Conservation (phyloP, 1,284 basidiomycete genomes). For the Cutaneotrichosporon arboriforme region DNA sequence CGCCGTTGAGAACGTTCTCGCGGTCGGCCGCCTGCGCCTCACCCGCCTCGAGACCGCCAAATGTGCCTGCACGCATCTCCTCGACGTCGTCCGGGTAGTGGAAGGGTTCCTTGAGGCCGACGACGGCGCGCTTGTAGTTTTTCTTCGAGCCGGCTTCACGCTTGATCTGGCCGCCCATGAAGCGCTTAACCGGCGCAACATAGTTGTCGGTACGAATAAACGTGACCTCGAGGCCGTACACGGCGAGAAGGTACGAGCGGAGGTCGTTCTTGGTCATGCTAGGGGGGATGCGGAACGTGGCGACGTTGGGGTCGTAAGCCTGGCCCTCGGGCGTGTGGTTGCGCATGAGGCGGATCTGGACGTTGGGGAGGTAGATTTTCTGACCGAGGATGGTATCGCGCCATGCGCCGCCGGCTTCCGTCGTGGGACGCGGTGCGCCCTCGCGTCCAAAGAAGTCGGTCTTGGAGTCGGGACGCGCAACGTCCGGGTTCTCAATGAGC, state of each 20-base stretch:
- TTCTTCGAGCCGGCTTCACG: conserved; percentile 47
- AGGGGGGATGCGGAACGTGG: conserved; percentile 79
- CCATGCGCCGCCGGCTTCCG: background rate
- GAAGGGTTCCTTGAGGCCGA: conserved; percentile 82
- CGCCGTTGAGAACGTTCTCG: conserved; percentile 58
- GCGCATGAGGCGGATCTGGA: conserved; percentile 72
- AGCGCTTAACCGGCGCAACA: conserved; percentile 55
- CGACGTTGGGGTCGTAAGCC: conserved; percentile 88
- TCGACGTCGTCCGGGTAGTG: conserved; percentile 76
- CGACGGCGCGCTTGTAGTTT: conserved; percentile 79
- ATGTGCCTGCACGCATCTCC: conserved; percentile 56
- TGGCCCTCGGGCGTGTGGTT: conserved; percentile 72
- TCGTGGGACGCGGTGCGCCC: conserved; percentile 4
- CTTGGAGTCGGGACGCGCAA: conserved; percentile 5
- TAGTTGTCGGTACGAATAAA: conserved; percentile 93
- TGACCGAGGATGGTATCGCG: conserved; percentile 60
- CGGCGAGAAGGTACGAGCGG: conserved; percentile 72
- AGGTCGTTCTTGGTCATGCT: conserved; percentile 87
- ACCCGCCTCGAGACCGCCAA: conserved; percentile 23
- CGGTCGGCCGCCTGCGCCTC: conserved; percentile 54
- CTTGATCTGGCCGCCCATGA: conserved; percentile 21
- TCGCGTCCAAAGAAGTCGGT: conserved; percentile 10
- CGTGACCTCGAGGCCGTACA: conserved; percentile 81
- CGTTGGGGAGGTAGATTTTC: conserved; percentile 82
- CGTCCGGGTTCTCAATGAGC: background rate